Conservation (phyloP, 1,139 yeast species). For the Diutina neorugosa region DNA sequence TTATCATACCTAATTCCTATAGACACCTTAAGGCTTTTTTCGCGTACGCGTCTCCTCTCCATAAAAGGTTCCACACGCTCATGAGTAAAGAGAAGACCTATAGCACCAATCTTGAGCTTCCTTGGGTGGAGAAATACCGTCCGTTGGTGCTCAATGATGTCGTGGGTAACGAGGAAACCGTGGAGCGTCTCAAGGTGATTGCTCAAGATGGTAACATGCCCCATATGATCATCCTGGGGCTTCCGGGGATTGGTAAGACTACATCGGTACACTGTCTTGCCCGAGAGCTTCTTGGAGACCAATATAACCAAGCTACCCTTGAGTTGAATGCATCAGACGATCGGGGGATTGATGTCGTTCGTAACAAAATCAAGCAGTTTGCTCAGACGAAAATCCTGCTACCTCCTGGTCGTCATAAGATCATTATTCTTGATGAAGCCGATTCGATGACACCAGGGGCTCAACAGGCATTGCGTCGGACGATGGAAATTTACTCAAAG, state of each 20-base stretch:
- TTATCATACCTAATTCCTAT: no score
- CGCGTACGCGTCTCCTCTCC: neutral
- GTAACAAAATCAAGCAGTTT: slow-evolving; percentile 36
- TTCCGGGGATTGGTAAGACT: slow-evolving; percentile 96
- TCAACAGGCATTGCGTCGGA: slow-evolving; percentile 91
- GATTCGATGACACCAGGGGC: slow-evolving; percentile 99
- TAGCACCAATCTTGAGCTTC: slow-evolving; percentile 22
- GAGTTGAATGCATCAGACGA: slow-evolving; percentile 55
- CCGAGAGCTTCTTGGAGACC: slow-evolving; percentile 62
- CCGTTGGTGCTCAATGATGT: slow-evolving; percentile 71
- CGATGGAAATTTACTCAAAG: slow-evolving; percentile 92
- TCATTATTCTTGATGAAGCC: slow-evolving; percentile 86
- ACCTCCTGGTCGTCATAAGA: slow-evolving; percentile 59
- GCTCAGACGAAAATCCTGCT: slow-evolving; percentile 65
- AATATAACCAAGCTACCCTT: slow-evolving; percentile 70
- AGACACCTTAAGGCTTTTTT: no score
- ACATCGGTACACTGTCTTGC: slow-evolving; percentile 91
- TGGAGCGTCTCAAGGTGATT: slow-evolving; percentile 71
- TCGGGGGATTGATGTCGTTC: slow-evolving; percentile 37
- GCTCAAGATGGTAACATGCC: slow-evolving; percentile 96
- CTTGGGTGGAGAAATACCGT: slow-evolving; percentile 92
- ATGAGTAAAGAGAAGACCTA: neutral
- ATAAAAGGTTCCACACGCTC: neutral
- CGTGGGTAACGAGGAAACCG: slow-evolving; percentile 88
- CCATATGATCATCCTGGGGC: slow-evolving; percentile 83